Evolutionary conservation across 768 basidiomycete genomes (phyloP).

Genomic region (Royoungia palumana): DNA sequence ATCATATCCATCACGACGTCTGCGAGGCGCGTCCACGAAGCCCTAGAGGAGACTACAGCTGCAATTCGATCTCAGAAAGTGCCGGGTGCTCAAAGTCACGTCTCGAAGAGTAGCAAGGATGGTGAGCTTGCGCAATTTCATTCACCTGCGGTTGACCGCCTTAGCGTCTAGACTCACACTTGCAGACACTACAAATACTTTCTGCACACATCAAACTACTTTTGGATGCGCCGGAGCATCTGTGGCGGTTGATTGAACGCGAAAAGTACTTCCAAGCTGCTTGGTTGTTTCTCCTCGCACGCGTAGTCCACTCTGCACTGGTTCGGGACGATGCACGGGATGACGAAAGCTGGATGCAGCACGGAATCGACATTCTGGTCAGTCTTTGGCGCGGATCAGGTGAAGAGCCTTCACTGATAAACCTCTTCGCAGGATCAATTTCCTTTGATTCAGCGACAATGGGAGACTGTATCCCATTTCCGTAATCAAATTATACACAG

Average conservation of each 20-base stretch:
- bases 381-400: constrained; percentile 12
- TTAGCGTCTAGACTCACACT: constrained; percentile 51
- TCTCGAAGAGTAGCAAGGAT: constrained; percentile 37
- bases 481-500: constrained; percentile 85
- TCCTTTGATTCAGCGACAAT: constrained; percentile 87
- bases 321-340: constrained; percentile 61
- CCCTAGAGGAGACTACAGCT: constrained; percentile 59
- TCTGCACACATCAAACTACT: constrained; percentile 91
- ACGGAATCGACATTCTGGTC: constrained; percentile 64
- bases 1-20: constrained; percentile 75
- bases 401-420: not conserved
- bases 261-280: constrained; percentile 79
- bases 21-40: constrained; percentile 58
- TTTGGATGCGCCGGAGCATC: constrained; percentile 85
- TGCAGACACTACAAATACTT: constrained; percentile 66
- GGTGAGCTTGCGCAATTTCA: constrained; percentile 34
- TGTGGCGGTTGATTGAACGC: constrained; percentile 83
- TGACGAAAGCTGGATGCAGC: constrained; percentile 54
- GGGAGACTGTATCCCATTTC: constrained; percentile 87
- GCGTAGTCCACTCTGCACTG: constrained; percentile 79
- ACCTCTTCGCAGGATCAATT: constrained; percentile 63
- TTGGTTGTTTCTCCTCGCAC: constrained; percentile 82
- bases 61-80: constrained; percentile 49
- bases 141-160: not conserved
- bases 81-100: constrained; percentile 41